Evolutionary conservation across 371 early-diverging fungal genomes (phyloP), one percentile per base, ranked within the genome.

Genomic region (Mucor velutinosus): DNA sequence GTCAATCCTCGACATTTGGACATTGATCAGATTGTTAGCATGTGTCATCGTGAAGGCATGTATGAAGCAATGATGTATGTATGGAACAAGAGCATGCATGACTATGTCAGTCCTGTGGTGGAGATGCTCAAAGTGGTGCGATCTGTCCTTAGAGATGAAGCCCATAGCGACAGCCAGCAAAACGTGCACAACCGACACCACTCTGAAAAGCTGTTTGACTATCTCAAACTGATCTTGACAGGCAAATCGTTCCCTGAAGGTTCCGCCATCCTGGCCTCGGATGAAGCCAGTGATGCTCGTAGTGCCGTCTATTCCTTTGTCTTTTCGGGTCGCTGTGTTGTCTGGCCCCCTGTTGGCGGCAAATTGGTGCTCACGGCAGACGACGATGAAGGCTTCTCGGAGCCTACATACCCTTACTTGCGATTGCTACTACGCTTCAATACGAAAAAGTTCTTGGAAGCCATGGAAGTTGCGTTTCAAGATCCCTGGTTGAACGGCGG

Each of bases 191-290:
- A 63, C n/a, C 72, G 78, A 25, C 58, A 65, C 41, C 80, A 82
- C 63, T 84, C 87, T 12, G 90, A 90, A 59, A 88, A 88, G 21
- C 66, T 93, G 8, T 93, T 87, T 74, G 87, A 91, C 17, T 94
- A 94, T 49, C 76, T 94, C 17, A 85, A 88, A 7, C 78, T 89
- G 47, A 83, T 89, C 25, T 72, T 93, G 10, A 86, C 86, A 0
- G 95, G 95, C n/a, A 87, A 84, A 25, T 87, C 91, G 0, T 93
- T 89, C 65, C 92, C 93, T 15, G 85, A 91, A 49, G 92, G 92
- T 0, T 69, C 73, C 2, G 66, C 74, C 1, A 73, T 92, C 41
- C 14, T 73, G n/a, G 77, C 77, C 8, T 68, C 76, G 1, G 69
- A 78, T 3, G 88, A 88, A 60, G 89, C 92, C 6, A 79, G 86